Evolutionary conservation across 768 basidiomycete species (phyloP), one percentile per base, ranked within the genome.

Genomic region (Termitomyces sp.): DNA sequence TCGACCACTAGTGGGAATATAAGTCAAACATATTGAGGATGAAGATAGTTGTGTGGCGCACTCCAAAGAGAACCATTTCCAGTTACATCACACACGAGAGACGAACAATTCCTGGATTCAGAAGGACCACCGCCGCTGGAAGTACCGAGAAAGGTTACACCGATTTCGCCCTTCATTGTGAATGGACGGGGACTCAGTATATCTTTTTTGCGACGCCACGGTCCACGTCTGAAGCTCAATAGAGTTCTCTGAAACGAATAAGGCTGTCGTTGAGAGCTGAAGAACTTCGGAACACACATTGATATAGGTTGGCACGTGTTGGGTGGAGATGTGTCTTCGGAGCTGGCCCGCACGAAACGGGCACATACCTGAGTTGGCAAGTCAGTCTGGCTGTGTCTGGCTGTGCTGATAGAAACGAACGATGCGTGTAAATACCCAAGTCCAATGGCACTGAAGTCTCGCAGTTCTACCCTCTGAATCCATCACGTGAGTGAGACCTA

Each of bases 61-160:
- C 89, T 85, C 87, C 88, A 90, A 24, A 88, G 70, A 9, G 78
- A 72, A 17, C 78, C 77, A 58, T 83, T 73, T 10, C 75, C 76
- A 10, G 74, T 59, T 35, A 87, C 68, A 61, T 84, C 81, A 40
- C 84, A 78, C 37, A 87, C 78, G 3, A 90, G 78, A 26, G 85
- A 85, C 0, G 89, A 88, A 69, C 89, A 90, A 56, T 88, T 87
- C 49, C 90, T 79, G n/a, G 82, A 75, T 46, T 79, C 73, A 5
- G 81, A 77, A 2, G 90, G 90, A 0, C 90, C 90, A 11, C 89
- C 87, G 7, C 90, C 90, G 28, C 83, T 83, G 42, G 79, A 85
- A 2, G 88, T 91, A 14, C 90, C 90, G 9, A 92, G 72, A 64
- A 93, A 92, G 24, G 82, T 85, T 42, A 90, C 73, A 17, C 70